phyloP scores from a whole-genome alignment of 2,329 filamentous ascomycete genomes.

The Cercospora sesami region DNA sequence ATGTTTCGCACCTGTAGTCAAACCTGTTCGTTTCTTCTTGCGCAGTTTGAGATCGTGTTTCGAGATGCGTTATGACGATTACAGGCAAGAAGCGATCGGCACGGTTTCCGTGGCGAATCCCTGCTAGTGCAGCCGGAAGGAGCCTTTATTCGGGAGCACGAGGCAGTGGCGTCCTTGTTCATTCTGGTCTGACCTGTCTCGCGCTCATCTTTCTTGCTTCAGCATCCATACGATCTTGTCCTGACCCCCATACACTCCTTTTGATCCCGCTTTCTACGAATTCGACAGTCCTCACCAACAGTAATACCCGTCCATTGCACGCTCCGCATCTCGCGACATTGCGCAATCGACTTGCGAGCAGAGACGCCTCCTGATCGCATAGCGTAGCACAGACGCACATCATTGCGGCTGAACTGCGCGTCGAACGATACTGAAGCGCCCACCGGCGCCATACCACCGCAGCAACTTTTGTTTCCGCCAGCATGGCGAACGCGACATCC shows the following conservation, averaged over 20 bases:
- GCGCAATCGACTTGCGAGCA: neutral
- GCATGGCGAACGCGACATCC: constrained; percentile 46
- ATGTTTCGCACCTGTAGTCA: neutral
- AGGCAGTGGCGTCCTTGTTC: constrained; percentile 4
- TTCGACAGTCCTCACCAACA: neutral
- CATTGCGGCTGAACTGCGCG: constrained; percentile 3
- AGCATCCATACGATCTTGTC: constrained; percentile 2
- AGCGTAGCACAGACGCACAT: constrained; percentile 2
- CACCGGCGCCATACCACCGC: constrained; percentile 13
- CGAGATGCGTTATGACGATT: constrained; percentile 7
- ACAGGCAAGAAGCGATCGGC: constrained; percentile 2
- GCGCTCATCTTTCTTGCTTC: constrained; percentile 4
- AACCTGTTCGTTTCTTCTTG: constrained; percentile 20
- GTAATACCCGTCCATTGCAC: neutral
- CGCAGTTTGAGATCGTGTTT: constrained; percentile 3
- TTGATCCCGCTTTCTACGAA: constrained; percentile 1
- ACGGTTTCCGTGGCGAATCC: constrained; percentile 2
- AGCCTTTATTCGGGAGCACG: constrained; percentile 2
- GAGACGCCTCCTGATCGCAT: constrained; percentile 13
- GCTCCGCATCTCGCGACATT: neutral
- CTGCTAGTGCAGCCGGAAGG: constrained; percentile 4
- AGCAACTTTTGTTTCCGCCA: constrained; percentile 6
- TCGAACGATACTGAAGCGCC: constrained; percentile 14
- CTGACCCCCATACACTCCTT: constrained; percentile 25
- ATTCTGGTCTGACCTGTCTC: constrained; percentile 12